These are phyloP conservation scores for Anthracocystis walkeri DNA, from an alignment of 1,284 basidiomycete species.

Conservation along the genomic window DNA sequence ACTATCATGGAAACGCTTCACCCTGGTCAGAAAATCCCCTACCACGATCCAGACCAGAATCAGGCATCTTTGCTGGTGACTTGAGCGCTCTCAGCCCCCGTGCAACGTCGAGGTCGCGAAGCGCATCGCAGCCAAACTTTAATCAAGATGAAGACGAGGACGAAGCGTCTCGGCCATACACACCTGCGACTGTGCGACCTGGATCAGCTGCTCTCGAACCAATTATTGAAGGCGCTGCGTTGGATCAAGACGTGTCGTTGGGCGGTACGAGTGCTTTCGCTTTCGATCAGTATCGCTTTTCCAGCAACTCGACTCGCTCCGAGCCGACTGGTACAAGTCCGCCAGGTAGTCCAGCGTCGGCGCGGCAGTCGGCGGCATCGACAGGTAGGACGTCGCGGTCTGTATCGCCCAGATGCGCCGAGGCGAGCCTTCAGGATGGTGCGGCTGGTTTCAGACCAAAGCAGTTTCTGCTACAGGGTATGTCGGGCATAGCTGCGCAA, in stretches of 20 bases:
- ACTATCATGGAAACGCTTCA: not conserved
- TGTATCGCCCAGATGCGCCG: not conserved
- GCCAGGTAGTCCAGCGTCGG: not conserved
- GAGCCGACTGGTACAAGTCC: not conserved
- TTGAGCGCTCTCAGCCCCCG: not conserved
- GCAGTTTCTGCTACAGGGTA: constrained; percentile 13
- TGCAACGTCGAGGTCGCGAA: not conserved
- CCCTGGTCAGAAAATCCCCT: not conserved
- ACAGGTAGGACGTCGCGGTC: constrained; percentile 3
- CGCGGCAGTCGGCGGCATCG: not conserved
- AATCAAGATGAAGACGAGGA: constrained; percentile 2
- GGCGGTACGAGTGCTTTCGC: constrained; percentile 13
- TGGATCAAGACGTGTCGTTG: constrained; percentile 10
- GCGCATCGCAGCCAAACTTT: not conserved
- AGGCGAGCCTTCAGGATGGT: not conserved
- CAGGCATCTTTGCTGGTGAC: constrained; percentile 1
- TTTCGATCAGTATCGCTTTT: constrained; percentile 14
- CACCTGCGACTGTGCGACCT: constrained; percentile 5
- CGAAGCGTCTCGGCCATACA: not conserved
- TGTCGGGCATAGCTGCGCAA: not conserved
- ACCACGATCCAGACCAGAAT: constrained; percentile 4
- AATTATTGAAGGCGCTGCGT: constrained; percentile 15
- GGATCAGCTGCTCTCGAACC: constrained; percentile 15
- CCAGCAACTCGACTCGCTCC: constrained; percentile 1
- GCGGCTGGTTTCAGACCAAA: constrained; percentile 16